Percentiles rank a stretch among this genome's conserved stretches.
Evolutionary conservation across 2,329 filamentous ascomycete species (phyloP).

Genomic region (Xylariaceae sp.): DNA sequence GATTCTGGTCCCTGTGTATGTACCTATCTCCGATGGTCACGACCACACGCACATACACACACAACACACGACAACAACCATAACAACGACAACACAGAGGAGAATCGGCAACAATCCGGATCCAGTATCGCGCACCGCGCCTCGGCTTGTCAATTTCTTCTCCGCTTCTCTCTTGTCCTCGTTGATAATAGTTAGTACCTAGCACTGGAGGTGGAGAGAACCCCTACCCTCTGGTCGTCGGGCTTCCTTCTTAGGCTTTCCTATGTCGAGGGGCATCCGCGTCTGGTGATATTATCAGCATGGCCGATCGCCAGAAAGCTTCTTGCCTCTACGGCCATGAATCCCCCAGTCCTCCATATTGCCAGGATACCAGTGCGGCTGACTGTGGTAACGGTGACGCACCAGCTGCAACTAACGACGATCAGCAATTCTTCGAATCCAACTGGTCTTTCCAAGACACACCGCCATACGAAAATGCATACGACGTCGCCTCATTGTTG

Average conservation of each 20-base stretch:
- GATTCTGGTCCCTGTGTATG: too few relatives aligned
- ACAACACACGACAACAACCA: too few relatives aligned
- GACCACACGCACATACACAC: too few relatives aligned
- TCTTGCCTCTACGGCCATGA: slow-evolving; percentile 44
- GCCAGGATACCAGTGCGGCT: slow-evolving; percentile 27
- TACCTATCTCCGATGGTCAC: too few relatives aligned
- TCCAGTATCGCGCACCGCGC: slow-evolving; percentile 8
- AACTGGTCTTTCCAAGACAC: slow-evolving; percentile 48
- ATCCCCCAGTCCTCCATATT: slow-evolving; percentile 36
- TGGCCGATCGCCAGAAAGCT: slow-evolving; percentile 36
- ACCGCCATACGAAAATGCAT: slow-evolving; percentile 46
- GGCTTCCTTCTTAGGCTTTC: slow-evolving; percentile 19
- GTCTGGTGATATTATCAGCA: slow-evolving; percentile 34
- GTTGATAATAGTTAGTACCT: slow-evolving; percentile 14
- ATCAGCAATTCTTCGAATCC: slow-evolving; percentile 37
- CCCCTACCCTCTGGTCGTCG: slow-evolving; percentile 12
- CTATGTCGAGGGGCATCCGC: slow-evolving; percentile 36
- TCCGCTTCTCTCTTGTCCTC: slow-evolving; percentile 3
- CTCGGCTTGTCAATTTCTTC: slow-evolving; percentile 4
- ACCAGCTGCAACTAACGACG: slow-evolving; percentile 11
- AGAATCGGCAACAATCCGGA: slow-evolving; percentile 8
- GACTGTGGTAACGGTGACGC: slow-evolving; percentile 13
- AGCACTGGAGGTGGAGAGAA: slow-evolving; percentile 11
- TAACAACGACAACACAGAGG: neutral
- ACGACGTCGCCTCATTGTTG: slow-evolving; percentile 37